phyloP scores from a whole-genome alignment of 352 stramenopile genomes.

The Pythium sukuiense region DNA sequence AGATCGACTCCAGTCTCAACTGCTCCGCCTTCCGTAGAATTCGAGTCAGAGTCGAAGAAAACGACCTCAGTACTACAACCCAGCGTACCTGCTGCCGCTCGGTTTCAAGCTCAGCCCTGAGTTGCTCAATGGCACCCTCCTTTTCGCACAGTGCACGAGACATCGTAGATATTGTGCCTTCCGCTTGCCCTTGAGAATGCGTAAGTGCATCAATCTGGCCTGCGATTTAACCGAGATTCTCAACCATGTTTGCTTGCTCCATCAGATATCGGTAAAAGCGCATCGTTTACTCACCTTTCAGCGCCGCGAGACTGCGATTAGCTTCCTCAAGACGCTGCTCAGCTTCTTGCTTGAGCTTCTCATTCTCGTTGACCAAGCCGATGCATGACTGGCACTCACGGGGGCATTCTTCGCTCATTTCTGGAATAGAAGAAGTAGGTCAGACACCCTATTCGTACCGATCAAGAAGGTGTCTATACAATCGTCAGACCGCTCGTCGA shows the following conservation, averaged over 20 bases:
- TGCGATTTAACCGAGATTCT: not conserved
- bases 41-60: not conserved
- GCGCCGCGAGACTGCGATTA: not conserved
- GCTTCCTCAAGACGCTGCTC: not conserved
- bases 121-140: not conserved
- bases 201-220: not conserved
- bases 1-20: conserved; percentile 1
- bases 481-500: not conserved
- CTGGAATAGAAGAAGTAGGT: not conserved
- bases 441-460: not conserved
- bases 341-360: not conserved
- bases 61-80: not conserved
- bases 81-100: conserved; percentile 19
- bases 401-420: not conserved
- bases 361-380: not conserved
- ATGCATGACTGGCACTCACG: conserved; percentile 8
- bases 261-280: not conserved
- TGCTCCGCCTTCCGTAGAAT: not conserved
- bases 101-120: conserved; percentile 4
- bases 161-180: not conserved
- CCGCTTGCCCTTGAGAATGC: not conserved
- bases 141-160: not conserved
- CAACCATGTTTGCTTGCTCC: no score
- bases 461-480: no score
- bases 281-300: not conserved